Percentiles rank a stretch among this genome's conserved stretches.
These are phyloP conservation scores for Exophiala sp. DNA, from an alignment of 2,329 filamentous ascomycete genomes.

Conservation along the genomic window DNA sequence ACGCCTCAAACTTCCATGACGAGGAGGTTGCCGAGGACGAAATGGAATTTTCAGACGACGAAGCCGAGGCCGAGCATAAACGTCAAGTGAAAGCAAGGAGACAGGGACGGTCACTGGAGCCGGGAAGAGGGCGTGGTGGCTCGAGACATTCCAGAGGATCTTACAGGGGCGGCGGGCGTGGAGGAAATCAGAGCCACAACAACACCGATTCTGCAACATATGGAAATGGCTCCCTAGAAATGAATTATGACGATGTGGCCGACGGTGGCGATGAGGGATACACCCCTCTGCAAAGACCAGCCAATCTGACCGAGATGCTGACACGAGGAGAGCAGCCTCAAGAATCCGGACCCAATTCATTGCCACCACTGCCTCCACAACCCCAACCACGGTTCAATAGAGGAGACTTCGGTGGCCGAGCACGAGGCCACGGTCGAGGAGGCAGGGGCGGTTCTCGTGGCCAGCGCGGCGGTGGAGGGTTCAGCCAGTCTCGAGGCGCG, in stretches of 20 bases:
- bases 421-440: conserved; percentile 34
- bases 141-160: conserved; percentile 23
- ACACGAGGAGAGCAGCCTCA: conserved; percentile 29
- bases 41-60: conserved; percentile 93
- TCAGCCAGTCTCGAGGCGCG: conserved; percentile 30
- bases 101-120: conserved; percentile 48
- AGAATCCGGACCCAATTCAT: conserved; percentile 6
- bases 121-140: conserved; percentile 34
- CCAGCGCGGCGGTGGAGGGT: conserved; percentile 29
- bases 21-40: conserved; percentile 84
- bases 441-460: conserved; percentile 30
- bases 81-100: conserved; percentile 62
- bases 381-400: conserved; percentile 24
- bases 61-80: conserved; percentile 82
- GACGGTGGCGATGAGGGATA: conserved; percentile 52
- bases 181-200: conserved; percentile 9
- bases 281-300: conserved; percentile 62
- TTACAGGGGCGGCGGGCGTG: conserved; percentile 17
- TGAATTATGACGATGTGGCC: conserved; percentile 61
- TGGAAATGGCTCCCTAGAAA: conserved; percentile 37
- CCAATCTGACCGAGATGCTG: conserved; percentile 53
- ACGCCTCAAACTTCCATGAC: conserved; percentile 91
- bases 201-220: conserved; percentile 16
- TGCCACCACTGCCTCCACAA: conserved; percentile 18
- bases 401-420: conserved; percentile 36